A percentile compares a stretch with the other conserved stretches of the same genome.
These are phyloP conservation scores for Scortechinia acanthostroma DNA, from an alignment of 2,329 filamentous ascomycete genomes.

Conservation along the genomic window DNA sequence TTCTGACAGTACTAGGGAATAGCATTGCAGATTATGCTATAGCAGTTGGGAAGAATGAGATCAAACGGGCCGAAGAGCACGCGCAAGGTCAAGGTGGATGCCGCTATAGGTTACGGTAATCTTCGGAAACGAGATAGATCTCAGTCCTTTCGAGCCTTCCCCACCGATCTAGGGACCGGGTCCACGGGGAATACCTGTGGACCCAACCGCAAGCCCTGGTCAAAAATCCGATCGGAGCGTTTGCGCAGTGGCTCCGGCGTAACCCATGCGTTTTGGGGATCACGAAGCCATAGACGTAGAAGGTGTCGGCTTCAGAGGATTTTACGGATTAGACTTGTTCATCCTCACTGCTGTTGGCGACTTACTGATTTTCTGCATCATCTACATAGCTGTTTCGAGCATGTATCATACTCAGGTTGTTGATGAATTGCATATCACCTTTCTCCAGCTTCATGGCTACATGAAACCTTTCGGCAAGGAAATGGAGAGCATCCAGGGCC, in stretches of 20 bases:
- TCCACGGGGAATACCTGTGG: conserved; percentile 47
- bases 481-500: conserved; percentile 34
- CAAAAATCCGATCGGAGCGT: conserved; percentile 44
- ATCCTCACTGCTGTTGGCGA: too few species aligned
- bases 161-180: conserved; percentile 17
- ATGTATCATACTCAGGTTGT: conserved; percentile 36
- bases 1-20: too few species aligned
- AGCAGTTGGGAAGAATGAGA: too few species aligned
- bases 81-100: too few species aligned
- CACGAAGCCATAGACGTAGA: conserved; percentile 33
- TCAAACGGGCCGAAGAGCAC: too few species aligned
- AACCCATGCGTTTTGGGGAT: conserved; percentile 29
- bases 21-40: too few species aligned
- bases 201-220: conserved; percentile 36
- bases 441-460: conserved; percentile 25
- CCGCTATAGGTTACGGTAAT: too few species aligned
- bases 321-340: too few species aligned
- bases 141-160: background rate
- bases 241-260: conserved; percentile 22
- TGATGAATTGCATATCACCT: conserved; percentile 33
- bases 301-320: conserved; percentile 30
- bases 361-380: conserved; percentile 17
- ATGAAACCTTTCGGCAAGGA: conserved; percentile 24
- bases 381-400: conserved; percentile 31
- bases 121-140: too few species aligned